Base-by-base conservation (phyloP, 1,139 yeast species). In the Hanseniaspora uvarum region DNA sequence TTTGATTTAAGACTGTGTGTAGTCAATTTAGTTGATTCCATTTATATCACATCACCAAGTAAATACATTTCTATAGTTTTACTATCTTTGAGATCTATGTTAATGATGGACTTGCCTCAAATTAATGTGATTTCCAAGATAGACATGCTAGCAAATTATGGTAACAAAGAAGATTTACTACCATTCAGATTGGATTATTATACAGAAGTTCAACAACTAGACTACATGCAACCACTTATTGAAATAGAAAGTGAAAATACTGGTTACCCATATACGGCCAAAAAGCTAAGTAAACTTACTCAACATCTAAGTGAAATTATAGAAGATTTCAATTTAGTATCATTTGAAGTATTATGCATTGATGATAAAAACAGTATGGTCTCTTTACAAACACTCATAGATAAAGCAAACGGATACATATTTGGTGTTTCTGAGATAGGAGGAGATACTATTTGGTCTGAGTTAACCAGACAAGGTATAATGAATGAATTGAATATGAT, bases 371-470 rank as follows among this genome's bases (percentile, higher is more conserved):
- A 81, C 59, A 81, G 94, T 36, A 92, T 94, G 98, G 88, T 92
- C 37, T 76, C 82, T 54, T 68, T 94, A 37, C 73, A 92, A 54
- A 76, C 84, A 16, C 73, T 79, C 1, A 79, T 94, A 14, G 99
- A 94, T 65, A 87, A 85, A 64, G 94, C 96, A 1, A 86, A 83
- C 60, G 99, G 99, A 0, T 94, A 94, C 65, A 77, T 86, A 60
- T 88, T 86, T 71, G 99, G 99, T 0, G 72, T 88, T 2, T 84
- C 88, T 34, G 99, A 94, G 61, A 75, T 89, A 14, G 96, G 96
- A 3, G 97, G 97, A 18, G 99, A 94, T 65, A 78, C 94, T 0
- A 81, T 92, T 3, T 94, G 98, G 98, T 85, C 89, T 16, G 96
- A 89, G 61, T 96, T 96, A 0, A 78, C 92, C 0, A 75, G 98